Evolutionary conservation across 495 filamentous ascomycete genomes (phyloP).

Genomic region (Aspergillus nidulans): DNA sequence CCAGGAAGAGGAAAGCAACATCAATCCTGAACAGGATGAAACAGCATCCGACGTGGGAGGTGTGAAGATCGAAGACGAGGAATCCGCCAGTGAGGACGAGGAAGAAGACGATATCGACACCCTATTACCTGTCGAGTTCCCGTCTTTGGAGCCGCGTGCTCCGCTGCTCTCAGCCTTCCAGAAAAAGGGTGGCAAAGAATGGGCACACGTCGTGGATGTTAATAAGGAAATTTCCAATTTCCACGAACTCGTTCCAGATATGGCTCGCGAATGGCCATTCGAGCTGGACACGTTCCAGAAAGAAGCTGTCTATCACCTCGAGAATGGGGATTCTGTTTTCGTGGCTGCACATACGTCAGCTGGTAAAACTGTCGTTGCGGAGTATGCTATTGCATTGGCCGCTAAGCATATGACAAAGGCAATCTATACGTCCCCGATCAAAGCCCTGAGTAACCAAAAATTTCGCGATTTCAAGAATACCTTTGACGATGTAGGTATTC

Average conservation of each 20-base stretch:
- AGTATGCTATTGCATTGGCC: slow-evolving; percentile 94
- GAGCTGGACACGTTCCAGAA: slow-evolving; percentile 98
- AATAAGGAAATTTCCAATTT: slow-evolving; percentile 90
- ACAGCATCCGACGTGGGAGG: slow-evolving; percentile 29
- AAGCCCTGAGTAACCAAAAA: slow-evolving; percentile 97
- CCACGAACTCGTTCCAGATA: slow-evolving; percentile 85
- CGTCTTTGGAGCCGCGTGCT: slow-evolving; percentile 80
- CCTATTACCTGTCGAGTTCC: slow-evolving; percentile 88
- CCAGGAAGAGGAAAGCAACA: slow-evolving; percentile 55
- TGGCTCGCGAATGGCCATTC: slow-evolving; percentile 94
- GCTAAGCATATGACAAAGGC: slow-evolving; percentile 98
- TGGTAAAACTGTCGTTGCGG: slow-evolving; percentile 96
- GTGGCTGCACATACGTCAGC: slow-evolving; percentile 98
- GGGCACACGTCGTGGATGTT: slow-evolving; percentile 97
- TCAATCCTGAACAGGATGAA: slow-evolving; percentile 33
- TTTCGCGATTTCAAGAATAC: slow-evolving; percentile 86
- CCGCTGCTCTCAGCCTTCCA: slow-evolving; percentile 66
- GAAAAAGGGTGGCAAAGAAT: slow-evolving; percentile 75
- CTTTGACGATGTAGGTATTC: slow-evolving; percentile 93
- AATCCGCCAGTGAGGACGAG: slow-evolving; percentile 37
- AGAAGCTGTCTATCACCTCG: slow-evolving; percentile 95
- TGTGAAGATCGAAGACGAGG: slow-evolving; percentile 44
- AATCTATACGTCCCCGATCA: slow-evolving; percentile 98
- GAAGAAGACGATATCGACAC: slow-evolving; percentile 83
- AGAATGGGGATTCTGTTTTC: slow-evolving; percentile 95